phyloP scores from a whole-genome alignment of 2,329 filamentous ascomycete species.

The Pyrenophora graminea region DNA sequence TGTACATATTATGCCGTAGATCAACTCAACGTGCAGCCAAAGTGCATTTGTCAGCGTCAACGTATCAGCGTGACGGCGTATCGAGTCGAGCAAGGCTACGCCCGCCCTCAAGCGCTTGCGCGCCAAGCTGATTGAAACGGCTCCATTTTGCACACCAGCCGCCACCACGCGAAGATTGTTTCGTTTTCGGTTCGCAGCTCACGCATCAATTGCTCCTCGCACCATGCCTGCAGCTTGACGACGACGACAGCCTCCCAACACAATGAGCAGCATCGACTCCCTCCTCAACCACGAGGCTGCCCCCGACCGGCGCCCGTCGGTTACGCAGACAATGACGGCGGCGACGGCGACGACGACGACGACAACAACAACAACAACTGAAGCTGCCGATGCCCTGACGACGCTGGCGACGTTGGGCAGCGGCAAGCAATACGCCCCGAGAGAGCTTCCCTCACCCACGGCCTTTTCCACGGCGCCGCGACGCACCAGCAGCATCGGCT shows the following conservation, averaged over 20 bases:
- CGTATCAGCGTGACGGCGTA: conserved; percentile 11
- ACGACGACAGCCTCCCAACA: conserved; percentile 8
- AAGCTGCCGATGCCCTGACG: conserved; percentile 49
- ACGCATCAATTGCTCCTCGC: conserved; percentile 5
- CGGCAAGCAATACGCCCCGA: conserved; percentile 38
- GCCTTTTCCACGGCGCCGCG: conserved; percentile 35
- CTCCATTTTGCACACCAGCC: conserved; percentile 20
- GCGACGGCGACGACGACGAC: conserved; percentile 27
- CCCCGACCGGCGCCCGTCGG: conserved; percentile 19
- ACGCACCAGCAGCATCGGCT: conserved; percentile 42
- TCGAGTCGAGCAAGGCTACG: too few relatives aligned
- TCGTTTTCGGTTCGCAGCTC: neutral
- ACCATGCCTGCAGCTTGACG: conserved; percentile 10
- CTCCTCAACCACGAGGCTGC: conserved; percentile 42
- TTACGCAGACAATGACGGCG: conserved; percentile 22
- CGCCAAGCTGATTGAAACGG: conserved; percentile 21
- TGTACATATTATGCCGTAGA: neutral
- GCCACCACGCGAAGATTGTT: conserved; percentile 1
- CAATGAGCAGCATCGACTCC: conserved; percentile 44
- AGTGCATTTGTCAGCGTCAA: neutral
- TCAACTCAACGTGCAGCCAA: too few relatives aligned
- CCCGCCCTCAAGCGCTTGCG: conserved; percentile 9
- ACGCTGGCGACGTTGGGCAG: conserved; percentile 41
- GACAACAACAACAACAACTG: conserved; percentile 35
- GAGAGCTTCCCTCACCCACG: conserved; percentile 41